Evolutionary conservation across 331 rosid species (phyloP).

Genomic region (Prunus yedoensis): DNA sequence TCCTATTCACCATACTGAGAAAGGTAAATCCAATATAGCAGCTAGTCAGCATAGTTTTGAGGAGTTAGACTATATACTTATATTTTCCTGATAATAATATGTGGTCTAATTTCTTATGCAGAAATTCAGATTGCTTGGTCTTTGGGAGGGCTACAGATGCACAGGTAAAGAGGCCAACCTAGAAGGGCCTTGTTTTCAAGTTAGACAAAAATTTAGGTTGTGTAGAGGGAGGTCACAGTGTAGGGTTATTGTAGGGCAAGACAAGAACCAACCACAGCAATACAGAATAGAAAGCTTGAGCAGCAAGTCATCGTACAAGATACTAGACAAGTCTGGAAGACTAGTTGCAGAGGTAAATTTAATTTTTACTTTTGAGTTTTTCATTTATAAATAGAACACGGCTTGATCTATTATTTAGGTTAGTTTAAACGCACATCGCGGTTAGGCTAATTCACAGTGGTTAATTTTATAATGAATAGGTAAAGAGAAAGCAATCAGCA

Average conservation of each 20-base stretch:
- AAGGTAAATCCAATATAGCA: constrained; percentile 36
- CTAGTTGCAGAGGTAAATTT: constrained; percentile 54
- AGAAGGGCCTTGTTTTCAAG: constrained; percentile 49
- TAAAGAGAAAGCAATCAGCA: constrained; percentile 54
- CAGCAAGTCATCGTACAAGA: constrained; percentile 46
- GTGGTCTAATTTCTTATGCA: constrained; percentile 14
- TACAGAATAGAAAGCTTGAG: constrained; percentile 47
- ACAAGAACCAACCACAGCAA: constrained; percentile 40
- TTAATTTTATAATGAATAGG: constrained; percentile 35
- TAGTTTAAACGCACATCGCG: no score
- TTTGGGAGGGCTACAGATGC: constrained; percentile 67
- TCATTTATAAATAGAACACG: no score
- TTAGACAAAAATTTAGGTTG: constrained; percentile 33
- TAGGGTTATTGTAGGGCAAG: constrained; percentile 50
- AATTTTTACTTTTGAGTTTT: no score
- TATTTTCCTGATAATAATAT: not conserved
- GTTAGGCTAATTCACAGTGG: not conserved
- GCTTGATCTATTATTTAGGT: no score
- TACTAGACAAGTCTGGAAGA: constrained; percentile 49
- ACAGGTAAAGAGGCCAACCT: constrained; percentile 25
- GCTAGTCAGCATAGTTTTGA: not conserved
- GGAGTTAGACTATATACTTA: not conserved
- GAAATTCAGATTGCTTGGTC: constrained; percentile 43
- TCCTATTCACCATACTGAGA: constrained; percentile 52
- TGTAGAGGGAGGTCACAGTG: constrained; percentile 37